phyloP scores from a whole-genome alignment of 1,284 basidiomycete species.

The Boletus sp. region DNA sequence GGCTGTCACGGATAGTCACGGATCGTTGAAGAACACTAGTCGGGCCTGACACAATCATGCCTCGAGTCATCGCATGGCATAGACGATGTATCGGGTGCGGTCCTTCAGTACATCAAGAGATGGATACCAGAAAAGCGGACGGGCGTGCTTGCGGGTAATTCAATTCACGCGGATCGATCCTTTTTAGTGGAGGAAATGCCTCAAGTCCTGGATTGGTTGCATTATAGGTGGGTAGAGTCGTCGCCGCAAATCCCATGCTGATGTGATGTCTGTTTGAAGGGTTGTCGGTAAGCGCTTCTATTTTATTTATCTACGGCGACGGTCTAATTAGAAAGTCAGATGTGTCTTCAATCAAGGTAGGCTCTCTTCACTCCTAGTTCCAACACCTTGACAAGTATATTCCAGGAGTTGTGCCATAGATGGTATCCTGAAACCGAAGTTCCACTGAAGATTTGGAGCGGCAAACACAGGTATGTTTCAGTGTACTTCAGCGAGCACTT shows the following conservation, averaged over 20 bases:
- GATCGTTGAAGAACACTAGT: conserved; percentile 41
- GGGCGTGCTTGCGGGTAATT: conserved; percentile 77
- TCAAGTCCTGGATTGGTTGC: conserved; percentile 68
- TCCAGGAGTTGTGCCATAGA: conserved; percentile 67
- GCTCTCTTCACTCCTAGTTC: neutral
- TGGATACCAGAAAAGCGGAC: conserved; percentile 64
- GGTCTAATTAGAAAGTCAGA: conserved; percentile 40
- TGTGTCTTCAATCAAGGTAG: conserved; percentile 77
- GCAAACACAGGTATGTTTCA: conserved; percentile 39
- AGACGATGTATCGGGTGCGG: conserved; percentile 53
- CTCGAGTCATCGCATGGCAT: conserved; percentile 58
- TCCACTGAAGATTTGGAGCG: conserved; percentile 9
- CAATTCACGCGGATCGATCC: conserved; percentile 73
- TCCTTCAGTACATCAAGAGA: conserved; percentile 68
- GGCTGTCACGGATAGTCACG: neutral
- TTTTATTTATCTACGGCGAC: neutral
- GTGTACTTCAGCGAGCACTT: conserved; percentile 8
- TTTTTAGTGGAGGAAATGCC: conserved; percentile 80
- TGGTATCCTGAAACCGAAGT: conserved; percentile 52
- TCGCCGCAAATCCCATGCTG: neutral
- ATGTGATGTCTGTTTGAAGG: conserved; percentile 33
- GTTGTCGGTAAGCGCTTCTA: conserved; percentile 53
- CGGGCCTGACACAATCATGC: conserved; percentile 36
- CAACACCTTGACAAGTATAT: neutral
- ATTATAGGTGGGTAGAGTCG: conserved; percentile 60